Evolutionary conservation across 169 alveolate genomes (phyloP), one percentile per base, ranked within the genome.

Genomic region (Ichthyophthirius multifiliis): DNA sequence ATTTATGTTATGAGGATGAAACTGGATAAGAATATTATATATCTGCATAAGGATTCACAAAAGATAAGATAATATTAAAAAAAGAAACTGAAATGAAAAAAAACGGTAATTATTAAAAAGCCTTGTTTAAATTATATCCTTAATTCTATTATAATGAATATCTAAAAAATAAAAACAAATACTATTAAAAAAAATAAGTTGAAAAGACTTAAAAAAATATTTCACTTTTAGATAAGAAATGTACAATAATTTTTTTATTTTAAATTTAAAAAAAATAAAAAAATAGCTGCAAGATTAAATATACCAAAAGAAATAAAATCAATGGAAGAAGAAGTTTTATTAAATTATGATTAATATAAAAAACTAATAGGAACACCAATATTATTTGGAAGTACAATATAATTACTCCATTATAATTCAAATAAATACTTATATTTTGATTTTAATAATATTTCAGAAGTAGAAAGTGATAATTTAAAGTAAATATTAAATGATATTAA

Each of bases 21-120:
- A n/a, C n/a, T n/a, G n/a, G n/a, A n/a, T n/a, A n/a, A n/a, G 62
- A 65, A 34, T 75, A 30, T 47, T 34, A 32, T 31, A 55, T 47
- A 13, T 47, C 82, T 20, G 82, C 82, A 7, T 71, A 75, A 44
- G 82, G 82, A 27, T 75, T 44, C 35, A 75, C 82, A 32, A 75
- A 75, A 35, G 39, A 35, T 6, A 75, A 75, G 41, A 47, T 75
- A 37, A 41, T 44, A 43, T 75, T 75, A 31, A 75, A 75, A 75
- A 75, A 44, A 31, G 48, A 75, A 18, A 44, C 48, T 7, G 48
- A 75, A 18, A 48, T 75, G 39, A 27, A 31, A 2, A 47, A 75
- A 45, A 13, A 30, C 23, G 48, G 74, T 6, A 35, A 63, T 18
- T 44, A 32, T 47, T 43, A 71, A 6, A 32, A 71, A 3, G 30